Conservation (phyloP, 78 protist genomes). For the Dictyostelium discoideum region DNA sequence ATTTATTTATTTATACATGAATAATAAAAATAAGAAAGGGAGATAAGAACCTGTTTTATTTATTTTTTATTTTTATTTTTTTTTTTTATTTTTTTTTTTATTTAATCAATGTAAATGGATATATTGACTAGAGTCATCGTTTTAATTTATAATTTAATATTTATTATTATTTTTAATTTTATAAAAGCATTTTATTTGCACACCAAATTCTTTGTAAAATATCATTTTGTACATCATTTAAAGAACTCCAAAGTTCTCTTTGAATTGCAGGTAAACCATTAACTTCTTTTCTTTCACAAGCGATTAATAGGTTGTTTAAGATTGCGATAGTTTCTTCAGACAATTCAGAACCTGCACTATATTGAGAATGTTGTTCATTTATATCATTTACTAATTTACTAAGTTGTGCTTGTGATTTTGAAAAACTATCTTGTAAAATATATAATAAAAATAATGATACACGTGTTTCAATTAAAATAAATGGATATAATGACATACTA, state of each 20-base stretch:
- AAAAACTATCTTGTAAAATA: slow-evolving; percentile 58
- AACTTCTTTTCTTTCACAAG: slow-evolving; percentile 69
- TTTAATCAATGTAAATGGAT: too few relatives aligned
- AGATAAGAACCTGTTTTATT: too few relatives aligned
- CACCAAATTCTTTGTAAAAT: slow-evolving; percentile 67
- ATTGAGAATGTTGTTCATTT: slow-evolving; percentile 55
- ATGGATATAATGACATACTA: slow-evolving; percentile 59
- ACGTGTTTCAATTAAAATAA: slow-evolving; percentile 38
- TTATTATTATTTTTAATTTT: neutral
- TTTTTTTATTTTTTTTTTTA: too few relatives aligned
- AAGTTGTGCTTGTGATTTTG: slow-evolving; percentile 65
- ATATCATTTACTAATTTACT: slow-evolving; percentile 59
- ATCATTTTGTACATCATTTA: slow-evolving; percentile 67
- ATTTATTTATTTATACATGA: too few relatives aligned
- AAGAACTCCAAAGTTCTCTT: slow-evolving; percentile 76
- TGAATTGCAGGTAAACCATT: slow-evolving; percentile 73
- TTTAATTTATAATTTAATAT: too few relatives aligned
- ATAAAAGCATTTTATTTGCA: slow-evolving; percentile 67
- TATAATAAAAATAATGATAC: slow-evolving; percentile 53
- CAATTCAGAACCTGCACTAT: slow-evolving; percentile 19
- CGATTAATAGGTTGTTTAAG: slow-evolving; percentile 49
- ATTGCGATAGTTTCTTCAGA: slow-evolving; percentile 61
- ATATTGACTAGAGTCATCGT: too few relatives aligned
- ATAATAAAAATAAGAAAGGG: too few relatives aligned
- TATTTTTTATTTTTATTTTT: too few relatives aligned